Conservation (phyloP, 768 basidiomycete species). For the Pulveroboletus sp. region DNA sequence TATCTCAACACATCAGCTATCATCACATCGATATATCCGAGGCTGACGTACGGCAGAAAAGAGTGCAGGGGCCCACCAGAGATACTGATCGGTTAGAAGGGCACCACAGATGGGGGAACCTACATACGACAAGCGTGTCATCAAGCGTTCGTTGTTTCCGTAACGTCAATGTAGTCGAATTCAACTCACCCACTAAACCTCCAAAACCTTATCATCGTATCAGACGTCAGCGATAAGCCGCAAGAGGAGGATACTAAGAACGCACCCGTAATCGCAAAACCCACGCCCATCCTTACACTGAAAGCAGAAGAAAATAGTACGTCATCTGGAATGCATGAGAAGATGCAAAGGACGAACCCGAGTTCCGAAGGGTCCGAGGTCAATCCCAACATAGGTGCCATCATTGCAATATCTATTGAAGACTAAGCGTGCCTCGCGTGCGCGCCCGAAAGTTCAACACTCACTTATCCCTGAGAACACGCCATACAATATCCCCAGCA, state of each 20-base stretch:
- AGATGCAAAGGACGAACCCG: slow-evolving; percentile 27
- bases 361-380: slow-evolving; percentile 45
- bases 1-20: no score
- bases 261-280: slow-evolving; percentile 36
- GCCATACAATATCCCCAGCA: slow-evolving; percentile 43
- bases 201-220: slow-evolving; percentile 19
- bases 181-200: no score
- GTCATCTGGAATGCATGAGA: not conserved
- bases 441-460: not conserved
- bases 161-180: no score
- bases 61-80: no score
- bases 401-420: slow-evolving; percentile 30
- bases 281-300: slow-evolving; percentile 42
- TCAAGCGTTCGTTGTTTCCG: no score
- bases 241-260: not conserved
- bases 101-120: no score
- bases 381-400: slow-evolving; percentile 40
- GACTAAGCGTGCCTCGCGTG: not conserved
- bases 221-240: not conserved
- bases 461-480: slow-evolving; percentile 42
- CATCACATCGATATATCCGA: no score
- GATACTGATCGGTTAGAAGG: no score
- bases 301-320: not conserved
- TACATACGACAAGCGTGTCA: no score
- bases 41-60: no score